These are phyloP conservation scores for Arctostaphylos glauca DNA, from an alignment of 148 eudicot genomes.

Conservation along the genomic window DNA sequence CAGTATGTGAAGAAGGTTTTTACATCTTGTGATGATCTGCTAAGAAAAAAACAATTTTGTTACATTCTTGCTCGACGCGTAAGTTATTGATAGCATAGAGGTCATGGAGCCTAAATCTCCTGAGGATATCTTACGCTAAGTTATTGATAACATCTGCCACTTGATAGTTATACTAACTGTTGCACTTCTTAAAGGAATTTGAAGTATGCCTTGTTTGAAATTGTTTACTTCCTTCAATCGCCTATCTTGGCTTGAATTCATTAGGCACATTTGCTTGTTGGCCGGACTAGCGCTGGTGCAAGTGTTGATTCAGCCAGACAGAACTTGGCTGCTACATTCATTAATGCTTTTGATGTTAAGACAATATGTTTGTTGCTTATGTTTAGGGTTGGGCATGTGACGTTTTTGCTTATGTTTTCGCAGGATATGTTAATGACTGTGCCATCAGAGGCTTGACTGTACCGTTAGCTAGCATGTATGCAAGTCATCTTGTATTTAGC, in stretches of 20 bases:
- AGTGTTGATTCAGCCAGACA: too few relatives aligned
- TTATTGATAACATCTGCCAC: too few relatives aligned
- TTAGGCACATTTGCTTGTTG: constrained; percentile 93
- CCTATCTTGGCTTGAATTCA: constrained; percentile 15
- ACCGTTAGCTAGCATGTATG: too few relatives aligned
- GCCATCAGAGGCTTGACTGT: constrained; percentile 63
- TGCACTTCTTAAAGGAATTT: not conserved
- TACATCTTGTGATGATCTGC: constrained; percentile 59
- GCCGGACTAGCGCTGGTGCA: constrained; percentile 89
- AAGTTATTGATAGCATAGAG: constrained; percentile 95
- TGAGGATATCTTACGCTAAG: constrained; percentile 75
- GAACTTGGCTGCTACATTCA: constrained; percentile 99
- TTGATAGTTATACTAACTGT: not conserved
- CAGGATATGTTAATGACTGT: constrained; percentile 94
- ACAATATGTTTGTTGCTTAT: too few relatives aligned
- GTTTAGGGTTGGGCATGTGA: not conserved
- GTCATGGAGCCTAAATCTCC: constrained; percentile 99
- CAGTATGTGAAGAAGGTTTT: constrained; percentile 85
- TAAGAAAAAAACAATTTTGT: constrained; percentile 73
- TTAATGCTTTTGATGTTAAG: constrained; percentile 64
- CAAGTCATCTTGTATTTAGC: too few relatives aligned
- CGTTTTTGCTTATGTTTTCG: constrained; percentile 12
- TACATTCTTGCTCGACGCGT: constrained; percentile 93
- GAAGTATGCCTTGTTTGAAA: not conserved
- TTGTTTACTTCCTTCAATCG: not conserved